Conservation (phyloP, 1,284 basidiomycete species). For the Leccinum subrobustum region DNA sequence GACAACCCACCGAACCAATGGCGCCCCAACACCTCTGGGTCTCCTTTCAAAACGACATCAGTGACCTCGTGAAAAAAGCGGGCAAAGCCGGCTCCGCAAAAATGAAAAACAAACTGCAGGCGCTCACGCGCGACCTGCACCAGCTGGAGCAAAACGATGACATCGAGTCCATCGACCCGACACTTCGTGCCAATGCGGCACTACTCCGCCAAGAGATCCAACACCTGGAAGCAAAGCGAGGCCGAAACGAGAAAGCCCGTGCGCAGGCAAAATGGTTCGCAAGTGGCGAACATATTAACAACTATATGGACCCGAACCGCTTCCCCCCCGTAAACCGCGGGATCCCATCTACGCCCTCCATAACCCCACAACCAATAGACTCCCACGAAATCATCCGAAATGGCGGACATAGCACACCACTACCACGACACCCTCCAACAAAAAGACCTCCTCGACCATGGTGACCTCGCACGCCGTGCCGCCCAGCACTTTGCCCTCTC, state of each 20-base stretch:
- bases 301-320: neutral
- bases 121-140: neutral
- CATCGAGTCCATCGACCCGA: neutral
- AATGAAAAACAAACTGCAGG: neutral
- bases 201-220: neutral
- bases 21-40: neutral
- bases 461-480: no score
- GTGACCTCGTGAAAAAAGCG: neutral
- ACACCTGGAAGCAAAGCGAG: neutral
- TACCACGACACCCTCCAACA: no score
- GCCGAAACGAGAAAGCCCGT: neutral
- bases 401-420: no score
- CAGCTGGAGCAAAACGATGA: neutral
- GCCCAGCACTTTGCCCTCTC: no score
- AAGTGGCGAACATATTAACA: neutral
- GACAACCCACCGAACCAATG: no score
- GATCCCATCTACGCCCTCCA: neutral
- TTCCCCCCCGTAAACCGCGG: neutral
- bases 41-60: neutral
- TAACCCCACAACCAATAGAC: neutral
- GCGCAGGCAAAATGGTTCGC: neutral
- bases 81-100: neutral
- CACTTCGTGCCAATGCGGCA: neutral
- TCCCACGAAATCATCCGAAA: no score
- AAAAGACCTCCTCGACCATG: no score